Evolutionary conservation across 345 rosid species (phyloP), one percentile per base, ranked within the genome.

Genomic region (Noccaea bulbosa): DNA sequence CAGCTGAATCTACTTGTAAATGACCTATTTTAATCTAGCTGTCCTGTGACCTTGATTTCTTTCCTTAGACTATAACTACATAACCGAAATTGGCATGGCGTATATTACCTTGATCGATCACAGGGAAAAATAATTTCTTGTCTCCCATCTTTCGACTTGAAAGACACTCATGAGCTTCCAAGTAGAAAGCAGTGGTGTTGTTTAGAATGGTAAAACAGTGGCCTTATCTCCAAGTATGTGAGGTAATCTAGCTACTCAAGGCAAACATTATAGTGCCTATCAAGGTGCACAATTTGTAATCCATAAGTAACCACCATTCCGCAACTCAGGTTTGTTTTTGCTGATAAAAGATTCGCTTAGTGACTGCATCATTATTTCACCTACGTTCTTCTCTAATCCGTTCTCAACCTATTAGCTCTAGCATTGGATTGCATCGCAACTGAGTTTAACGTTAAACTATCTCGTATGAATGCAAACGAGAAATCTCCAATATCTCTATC

Each of bases 171-270:
- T 27, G 30, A 27, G 4, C 30, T 20, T 20, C 22, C 22, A 20
- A 20, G 22, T 20, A 20, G 22, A 20, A 20, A 20, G 22, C 61
- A 14, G 50, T 11, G 49, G 14, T 7, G 40, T 56, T 14, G 47
- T 39, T 16, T 6, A 27, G 12, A 11, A 55, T 32, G 8, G 48
- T 37, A 17, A n/a, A 35, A n/a, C 6, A 45, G 45, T 43, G 64
- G 45, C 43, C 41, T 54, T 46, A 75, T 45, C 52, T 32, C 45
- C 14, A 69, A 46, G 30, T 15, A 76, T 22, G 54, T 34, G 35
- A 39, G 50, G 45, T 27, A 27, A 27, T 4, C 4, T 30, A 70
- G 37, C 65, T 37, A 39, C 12, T 4, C 33, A 35, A 63, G 4
- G 12, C 33, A 56, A 55, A 46, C 58, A 11, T 10, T 44, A 57